A percentile compares a stretch with the other conserved stretches of the same genome.
Conservation (phyloP, 2,329 filamentous ascomycete species). For the Leptoxyphium fumago region DNA sequence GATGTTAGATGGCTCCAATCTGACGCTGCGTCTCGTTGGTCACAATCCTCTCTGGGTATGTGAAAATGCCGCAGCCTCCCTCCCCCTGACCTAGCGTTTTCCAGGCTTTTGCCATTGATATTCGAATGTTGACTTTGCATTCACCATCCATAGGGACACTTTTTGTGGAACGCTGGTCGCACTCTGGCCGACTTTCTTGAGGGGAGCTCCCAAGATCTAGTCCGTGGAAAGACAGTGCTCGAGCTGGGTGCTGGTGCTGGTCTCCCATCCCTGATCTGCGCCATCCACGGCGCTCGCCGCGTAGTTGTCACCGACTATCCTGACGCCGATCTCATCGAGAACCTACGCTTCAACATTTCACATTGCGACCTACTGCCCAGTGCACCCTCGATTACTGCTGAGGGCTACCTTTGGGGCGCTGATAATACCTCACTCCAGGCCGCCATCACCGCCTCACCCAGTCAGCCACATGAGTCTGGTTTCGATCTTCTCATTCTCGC, state of each 20-base stretch:
- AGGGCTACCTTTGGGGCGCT: conserved; percentile 73
- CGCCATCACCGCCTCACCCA: conserved; percentile 38
- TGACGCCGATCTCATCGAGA: conserved; percentile 67
- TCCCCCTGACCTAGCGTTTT: not conserved
- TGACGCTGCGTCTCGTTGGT: conserved; percentile 67
- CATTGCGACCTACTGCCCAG: conserved; percentile 32
- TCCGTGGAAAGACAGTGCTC: conserved; percentile 57
- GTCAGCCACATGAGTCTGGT: conserved; percentile 18
- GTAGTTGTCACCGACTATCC: conserved; percentile 81
- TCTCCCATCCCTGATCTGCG: conserved; percentile 57
- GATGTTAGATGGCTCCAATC: conserved; percentile 47
- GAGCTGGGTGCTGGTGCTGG: conserved; percentile 84
- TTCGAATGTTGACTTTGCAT: not conserved
- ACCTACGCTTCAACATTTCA: conserved; percentile 62
- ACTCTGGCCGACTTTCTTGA: conserved; percentile 69
- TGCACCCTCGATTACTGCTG: conserved; percentile 24
- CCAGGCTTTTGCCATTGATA: not conserved
- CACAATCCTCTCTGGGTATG: conserved; percentile 70
- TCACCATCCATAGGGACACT: conserved; percentile 45
- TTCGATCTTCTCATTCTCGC: conserved; percentile 80
- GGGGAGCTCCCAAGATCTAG: conserved; percentile 41
- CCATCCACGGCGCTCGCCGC: conserved; percentile 49
- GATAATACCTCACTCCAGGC: conserved; percentile 38
- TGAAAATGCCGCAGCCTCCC: conserved; percentile 9
- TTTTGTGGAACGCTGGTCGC: conserved; percentile 81